Evolutionary conservation across 2,329 filamentous ascomycete genomes (phyloP), one percentile per base, ranked within the genome.

Genomic region (Aureobasidium leucospermi): DNA sequence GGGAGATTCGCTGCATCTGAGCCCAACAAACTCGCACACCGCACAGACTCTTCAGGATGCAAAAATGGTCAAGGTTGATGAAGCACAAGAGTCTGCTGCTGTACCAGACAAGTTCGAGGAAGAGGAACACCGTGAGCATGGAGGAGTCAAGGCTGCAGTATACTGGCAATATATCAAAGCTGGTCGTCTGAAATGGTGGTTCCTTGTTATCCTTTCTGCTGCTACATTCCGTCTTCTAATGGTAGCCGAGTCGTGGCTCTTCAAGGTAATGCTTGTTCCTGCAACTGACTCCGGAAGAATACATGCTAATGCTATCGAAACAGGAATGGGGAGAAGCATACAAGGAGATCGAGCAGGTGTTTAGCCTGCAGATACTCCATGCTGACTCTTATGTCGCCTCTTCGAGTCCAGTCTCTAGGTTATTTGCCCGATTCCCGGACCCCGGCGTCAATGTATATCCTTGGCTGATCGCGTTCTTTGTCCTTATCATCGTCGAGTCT

Each of bases 151-250:
- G 66, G 75, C 84, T 10, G 80, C 80, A 6, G 86, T 96, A 0
- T 96, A 96, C 68, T 90, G 88, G 85, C 84, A 85, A 63, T 96
- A 96, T 65, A 85, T 96, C 74, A 88, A 85, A 71, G 89, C 90
- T 5, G 91, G 91, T 2, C 87, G 84, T 11, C 77, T 92, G 46
- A 78, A 78, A 59, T 90, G 86, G 78, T 96, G 91, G 91, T 70
- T 75, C 3, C 66, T 84, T 1, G 78, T 92, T 2, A 76, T 93
- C 3, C 36, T 83, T 1, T 75, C 85, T 11, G 83, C 92, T 61
- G 71, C 81, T 6, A 42, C 85, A 0, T 89, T 85, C 66, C 85
- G 91, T 6, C 67, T 85, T 11, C 74, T 83, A 16, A 81, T 85
- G 39, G 78, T 95, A 41, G 80, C 79, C 1, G 83, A 90, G 67